Conservation (phyloP, 768 basidiomycete species). For the Infundibulicybe gibba region DNA sequence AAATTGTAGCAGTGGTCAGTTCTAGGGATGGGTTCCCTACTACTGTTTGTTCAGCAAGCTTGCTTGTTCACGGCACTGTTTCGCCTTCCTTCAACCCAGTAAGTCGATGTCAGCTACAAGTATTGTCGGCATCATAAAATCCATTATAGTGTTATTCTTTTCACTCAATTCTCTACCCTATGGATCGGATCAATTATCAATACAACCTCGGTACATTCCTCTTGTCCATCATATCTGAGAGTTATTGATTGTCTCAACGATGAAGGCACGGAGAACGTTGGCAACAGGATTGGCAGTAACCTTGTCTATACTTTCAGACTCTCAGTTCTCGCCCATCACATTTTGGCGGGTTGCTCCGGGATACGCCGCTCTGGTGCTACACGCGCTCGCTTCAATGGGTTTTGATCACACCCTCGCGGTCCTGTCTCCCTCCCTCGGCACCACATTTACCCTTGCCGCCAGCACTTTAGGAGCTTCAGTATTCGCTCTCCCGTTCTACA, state of each 20-base stretch:
- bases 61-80: constrained; percentile 67
- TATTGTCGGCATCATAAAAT: no score
- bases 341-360: constrained; percentile 50
- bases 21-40: constrained; percentile 60
- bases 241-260: neutral
- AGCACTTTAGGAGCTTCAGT: constrained; percentile 60
- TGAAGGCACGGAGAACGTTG: constrained; percentile 49
- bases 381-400: constrained; percentile 57
- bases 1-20: constrained; percentile 57
- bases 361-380: constrained; percentile 60
- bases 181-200: constrained; percentile 58
- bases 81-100: constrained; percentile 67
- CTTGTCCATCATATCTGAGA: neutral
- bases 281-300: constrained; percentile 44
- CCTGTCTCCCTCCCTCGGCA: constrained; percentile 54
- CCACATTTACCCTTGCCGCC: constrained; percentile 51
- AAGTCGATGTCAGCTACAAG: constrained; percentile 12
- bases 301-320: constrained; percentile 58
- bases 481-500: constrained; percentile 62
- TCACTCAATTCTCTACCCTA: constrained; percentile 65
- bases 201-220: constrained; percentile 40
- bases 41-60: constrained; percentile 66
- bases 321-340: constrained; percentile 33
- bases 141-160: constrained; percentile 54
- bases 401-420: constrained; percentile 60